Evolutionary conservation across 2,329 filamentous ascomycete species (phyloP).

Genomic region (Penicillium sclerotiorum): DNA sequence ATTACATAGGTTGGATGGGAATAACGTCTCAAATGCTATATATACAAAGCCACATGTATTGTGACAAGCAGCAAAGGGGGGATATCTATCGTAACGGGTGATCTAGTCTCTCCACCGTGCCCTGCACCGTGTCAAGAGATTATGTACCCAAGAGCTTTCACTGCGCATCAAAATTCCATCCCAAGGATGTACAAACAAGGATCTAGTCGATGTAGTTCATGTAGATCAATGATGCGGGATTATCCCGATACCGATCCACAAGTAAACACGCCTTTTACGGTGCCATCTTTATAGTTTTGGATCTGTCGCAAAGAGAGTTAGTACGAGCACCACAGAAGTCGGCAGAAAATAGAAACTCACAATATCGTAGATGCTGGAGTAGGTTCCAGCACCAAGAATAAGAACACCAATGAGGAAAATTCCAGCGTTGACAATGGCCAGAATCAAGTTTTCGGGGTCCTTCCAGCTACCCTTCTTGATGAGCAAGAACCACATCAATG

Average conservation of each 20-base stretch:
- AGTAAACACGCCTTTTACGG: constrained; percentile 70
- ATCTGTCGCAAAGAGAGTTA: constrained; percentile 42
- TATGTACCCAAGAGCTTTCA: not conserved
- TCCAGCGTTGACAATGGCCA: constrained; percentile 7
- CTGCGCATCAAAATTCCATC: not conserved
- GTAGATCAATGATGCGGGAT: not conserved
- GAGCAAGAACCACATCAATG: constrained; percentile 14
- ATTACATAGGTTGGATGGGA: too few species aligned
- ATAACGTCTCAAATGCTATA: constrained; percentile 9
- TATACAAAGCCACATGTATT: constrained; percentile 6
- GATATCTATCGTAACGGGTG: constrained; percentile 9
- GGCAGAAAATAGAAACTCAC: not conserved
- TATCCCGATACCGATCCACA: constrained; percentile 51
- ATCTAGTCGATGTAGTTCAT: too few species aligned
- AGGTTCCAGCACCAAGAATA: constrained; percentile 11
- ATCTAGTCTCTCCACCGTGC: constrained; percentile 6
- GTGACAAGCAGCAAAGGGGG: not conserved
- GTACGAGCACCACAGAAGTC: not conserved
- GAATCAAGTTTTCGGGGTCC: constrained; percentile 4
- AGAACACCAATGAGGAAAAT: constrained; percentile 11
- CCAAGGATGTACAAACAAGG: too few species aligned
- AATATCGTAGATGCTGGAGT: constrained; percentile 13
- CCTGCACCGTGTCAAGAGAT: constrained; percentile 1
- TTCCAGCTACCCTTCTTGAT: constrained; percentile 9
- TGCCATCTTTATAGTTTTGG: constrained; percentile 65